Evolutionary conservation across 108 stramenopile genomes (phyloP).

Genomic region (Fragilaria crotonensis): DNA sequence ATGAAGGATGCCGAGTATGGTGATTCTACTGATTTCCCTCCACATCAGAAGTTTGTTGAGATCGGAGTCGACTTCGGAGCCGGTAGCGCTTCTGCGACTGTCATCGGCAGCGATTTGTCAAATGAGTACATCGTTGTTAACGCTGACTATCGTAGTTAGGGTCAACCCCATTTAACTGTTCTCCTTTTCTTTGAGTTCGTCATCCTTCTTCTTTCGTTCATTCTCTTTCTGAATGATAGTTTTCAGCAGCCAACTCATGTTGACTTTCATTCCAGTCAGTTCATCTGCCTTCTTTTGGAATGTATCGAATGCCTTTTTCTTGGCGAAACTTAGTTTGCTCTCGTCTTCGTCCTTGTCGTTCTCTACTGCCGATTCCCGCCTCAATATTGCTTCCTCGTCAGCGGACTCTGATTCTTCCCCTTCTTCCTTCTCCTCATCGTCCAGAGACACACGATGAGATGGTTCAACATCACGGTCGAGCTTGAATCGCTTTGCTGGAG

Average conservation of each 20-base stretch:
- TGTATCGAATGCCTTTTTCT: too few relatives aligned
- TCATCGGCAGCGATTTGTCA: constrained; percentile 93
- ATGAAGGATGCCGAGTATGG: constrained; percentile 82
- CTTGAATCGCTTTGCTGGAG: too few relatives aligned
- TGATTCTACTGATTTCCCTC: constrained; percentile 73
- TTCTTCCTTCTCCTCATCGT: too few relatives aligned
- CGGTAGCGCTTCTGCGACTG: constrained; percentile 33
- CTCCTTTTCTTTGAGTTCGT: constrained; percentile 13
- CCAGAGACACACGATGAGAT: too few relatives aligned
- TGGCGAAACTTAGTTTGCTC: too few relatives aligned
- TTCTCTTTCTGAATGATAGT: constrained; percentile 44
- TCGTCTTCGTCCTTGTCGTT: too few relatives aligned
- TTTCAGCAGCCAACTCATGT: constrained; percentile 50
- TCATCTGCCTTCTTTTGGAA: constrained; percentile 37
- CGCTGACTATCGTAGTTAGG: constrained; percentile 97
- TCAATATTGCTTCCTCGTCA: too few relatives aligned
- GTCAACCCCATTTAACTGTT: constrained; percentile 17
- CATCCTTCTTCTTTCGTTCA: constrained; percentile 19
- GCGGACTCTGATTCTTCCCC: too few relatives aligned
- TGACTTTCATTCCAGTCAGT: constrained; percentile 29
- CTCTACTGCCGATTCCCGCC: too few relatives aligned
- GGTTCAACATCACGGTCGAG: too few relatives aligned
- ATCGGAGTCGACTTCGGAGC: constrained; percentile 65
- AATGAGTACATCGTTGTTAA: constrained; percentile 93
- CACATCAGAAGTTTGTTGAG: constrained; percentile 88